Evolutionary conservation across 441 rosid genomes (phyloP), one percentile per base, ranked within the genome.

Genomic region (Biscutella laevigata): DNA sequence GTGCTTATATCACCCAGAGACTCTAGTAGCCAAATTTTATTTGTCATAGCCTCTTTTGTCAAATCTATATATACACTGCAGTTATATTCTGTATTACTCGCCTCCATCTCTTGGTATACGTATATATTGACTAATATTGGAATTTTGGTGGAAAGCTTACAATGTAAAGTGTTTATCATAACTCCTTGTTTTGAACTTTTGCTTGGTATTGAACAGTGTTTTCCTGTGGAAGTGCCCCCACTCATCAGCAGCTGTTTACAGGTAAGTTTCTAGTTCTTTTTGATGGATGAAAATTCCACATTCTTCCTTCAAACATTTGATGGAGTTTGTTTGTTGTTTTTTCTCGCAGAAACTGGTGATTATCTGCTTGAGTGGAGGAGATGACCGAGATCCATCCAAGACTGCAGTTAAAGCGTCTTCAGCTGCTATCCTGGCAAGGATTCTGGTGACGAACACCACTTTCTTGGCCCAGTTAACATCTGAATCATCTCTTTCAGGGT

Each of bases 391-490:
- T 61, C 97, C 99, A 52, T 76, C 80, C 16, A 89, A 83, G 77
- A 78, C 96, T 21, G 77, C 88, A 40, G 96, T 86, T 46, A 89
- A 81, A 75, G 84, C 81, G 14, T 73, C 86, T 69, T 69, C 99
- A 51, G 85, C 96, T 26, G 91, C 94, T 33, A 80, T 86, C 72
- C 72, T 94, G 22, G 99, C 97, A 5, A 81, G 99, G 74, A 68
- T 89, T 66, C 83, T 84, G 76, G 99, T 94, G 79, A 86, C 78
- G 94, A 94, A 94, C 69, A 81, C 91, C 66, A 70, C 72, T 69
- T 86, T 73, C 68, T 77, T 89, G 58, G 96, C 87, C 38, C 97
- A 84, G 70, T 73, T 94, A 80, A 81, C 91, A 45, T 78, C 96
- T 29, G 95, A 84, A 14, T 77, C 92, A 47, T 84, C 95, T 57